Evolutionary conservation across 371 early-diverging fungal genomes (phyloP).

Genomic region (Capniomyces stellatus): DNA sequence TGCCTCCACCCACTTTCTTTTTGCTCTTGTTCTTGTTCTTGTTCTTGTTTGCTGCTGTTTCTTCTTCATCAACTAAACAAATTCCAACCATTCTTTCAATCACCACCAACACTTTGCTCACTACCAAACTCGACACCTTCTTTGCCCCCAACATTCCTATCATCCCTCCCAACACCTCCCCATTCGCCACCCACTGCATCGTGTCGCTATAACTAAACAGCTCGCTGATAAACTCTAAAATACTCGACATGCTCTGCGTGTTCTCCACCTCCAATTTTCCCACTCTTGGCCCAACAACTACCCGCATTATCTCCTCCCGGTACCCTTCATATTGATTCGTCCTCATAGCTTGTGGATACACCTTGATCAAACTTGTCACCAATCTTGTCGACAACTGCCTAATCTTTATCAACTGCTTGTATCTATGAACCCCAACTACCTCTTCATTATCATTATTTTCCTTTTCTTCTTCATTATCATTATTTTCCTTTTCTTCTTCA

Average conservation of each 20-base stretch:
- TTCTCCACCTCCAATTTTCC: slow-evolving; percentile 51
- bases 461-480: slow-evolving; percentile 6
- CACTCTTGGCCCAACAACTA: slow-evolving; percentile 52
- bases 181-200: not conserved
- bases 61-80: not conserved
- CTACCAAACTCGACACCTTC: not conserved
- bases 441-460: slow-evolving; percentile 13
- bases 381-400: slow-evolving; percentile 54
- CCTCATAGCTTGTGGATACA: slow-evolving; percentile 22
- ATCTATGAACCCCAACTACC: slow-evolving; percentile 8
- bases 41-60: not conserved
- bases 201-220: slow-evolving; percentile 29
- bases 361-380: slow-evolving; percentile 51
- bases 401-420: slow-evolving; percentile 18
- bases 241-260: slow-evolving; percentile 60
- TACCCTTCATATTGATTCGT: slow-evolving; percentile 44
- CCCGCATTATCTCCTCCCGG: slow-evolving; percentile 45
- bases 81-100: not conserved
- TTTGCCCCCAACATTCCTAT: not conserved
- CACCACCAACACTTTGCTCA: not conserved
- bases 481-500: slow-evolving; percentile 13
- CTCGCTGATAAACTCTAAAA: slow-evolving; percentile 51
- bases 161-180: not conserved
- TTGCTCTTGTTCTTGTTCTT: no score
- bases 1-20: no score